A percentile compares a stretch with the other conserved stretches of the same genome.
Conservation (phyloP, 108 stramenopile genomes). For the Stephanodiscus minutulus region DNA sequence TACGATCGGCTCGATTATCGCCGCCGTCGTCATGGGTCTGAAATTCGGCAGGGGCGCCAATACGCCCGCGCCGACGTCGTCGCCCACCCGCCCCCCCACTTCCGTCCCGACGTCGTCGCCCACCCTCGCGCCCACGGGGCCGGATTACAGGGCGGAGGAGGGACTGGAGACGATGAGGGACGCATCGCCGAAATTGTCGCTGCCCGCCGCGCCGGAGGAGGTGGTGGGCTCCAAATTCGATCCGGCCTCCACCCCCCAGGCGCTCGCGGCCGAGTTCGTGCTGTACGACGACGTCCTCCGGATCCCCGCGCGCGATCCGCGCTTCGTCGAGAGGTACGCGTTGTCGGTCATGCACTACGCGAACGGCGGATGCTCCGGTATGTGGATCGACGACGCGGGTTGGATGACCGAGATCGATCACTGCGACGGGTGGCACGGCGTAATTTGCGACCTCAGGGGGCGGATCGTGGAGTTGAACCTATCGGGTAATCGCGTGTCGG, state of each 20-base stretch:
- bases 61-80: not conserved
- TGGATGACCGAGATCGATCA: constrained; percentile 39
- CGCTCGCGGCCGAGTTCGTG: constrained; percentile 42
- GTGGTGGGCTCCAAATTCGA: constrained; percentile 24
- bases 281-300: constrained; percentile 33
- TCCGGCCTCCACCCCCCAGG: constrained; percentile 28
- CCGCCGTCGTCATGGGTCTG: constrained; percentile 26
- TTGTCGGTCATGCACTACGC: constrained; percentile 28
- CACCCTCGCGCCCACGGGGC: constrained; percentile 8
- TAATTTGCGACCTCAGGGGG: constrained; percentile 30
- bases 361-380: constrained; percentile 37
- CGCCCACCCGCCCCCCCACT: constrained; percentile 2
- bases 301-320: constrained; percentile 25
- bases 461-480: constrained; percentile 30
- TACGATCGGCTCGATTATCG: constrained; percentile 19
- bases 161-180: constrained; percentile 29
- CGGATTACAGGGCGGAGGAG: constrained; percentile 10
- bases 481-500: constrained; percentile 22
- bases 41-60: constrained; percentile 11
- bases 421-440: constrained; percentile 41
- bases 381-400: constrained; percentile 28
- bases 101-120: constrained; percentile 5
- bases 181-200: constrained; percentile 9
- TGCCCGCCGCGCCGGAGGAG: constrained; percentile 32
- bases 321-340: constrained; percentile 43